Evolutionary conservation across 2,329 filamentous ascomycete species (phyloP), one percentile per base, ranked within the genome.

Genomic region (Aspergillus sp.): DNA sequence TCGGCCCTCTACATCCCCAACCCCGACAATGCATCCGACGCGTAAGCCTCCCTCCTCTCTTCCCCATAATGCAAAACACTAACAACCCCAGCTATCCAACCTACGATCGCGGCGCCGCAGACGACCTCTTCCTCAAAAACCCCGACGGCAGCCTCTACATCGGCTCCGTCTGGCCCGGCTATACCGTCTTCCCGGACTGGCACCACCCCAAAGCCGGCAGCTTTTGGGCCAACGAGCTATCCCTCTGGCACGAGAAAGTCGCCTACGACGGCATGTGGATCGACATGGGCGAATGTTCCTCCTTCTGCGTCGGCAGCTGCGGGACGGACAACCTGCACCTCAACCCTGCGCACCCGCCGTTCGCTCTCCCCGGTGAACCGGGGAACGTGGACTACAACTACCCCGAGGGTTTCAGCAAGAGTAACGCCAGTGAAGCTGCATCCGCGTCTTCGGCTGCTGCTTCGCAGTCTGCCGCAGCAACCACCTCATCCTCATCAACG

Each of bases 1-100:
- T 70, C 74, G 5, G 80, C 74, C n/a, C 85, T 86, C 48, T 90
- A 90, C 60, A 79, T 81, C 22, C 86, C 86, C 0, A 85, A 88
- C 55, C 83, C 84, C 0, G 70, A 79, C n/a, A 86, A 89, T 59
- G 72, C 74, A 1, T 80, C 74, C 33, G 86, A 89, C 64, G 75
- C 74, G 41, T 86, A 82, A 61, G 70, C 73, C 1, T n/a, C 13
- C n/a, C n/a, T n/a, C 33, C 7, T n/a, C 15, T 2, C 7, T 22
- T 22, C 20, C 12, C n/a, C 15, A 35, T n/a, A 17, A 7, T 4
- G 15, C 13, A 17, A 6, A 22, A 39, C 4, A n/a, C n/a, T 20
- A 35, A 15, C 30, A 35, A 7, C 23, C 30, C 30, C 54, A 67
- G 82, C 0, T 80, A 81, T 53, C 67, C 68, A 9, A 70, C 72